A percentile compares a stretch with the other conserved stretches of the same genome.
phyloP scores from a whole-genome alignment of 331 rosid genomes.

The Pyrus hybrid region DNA sequence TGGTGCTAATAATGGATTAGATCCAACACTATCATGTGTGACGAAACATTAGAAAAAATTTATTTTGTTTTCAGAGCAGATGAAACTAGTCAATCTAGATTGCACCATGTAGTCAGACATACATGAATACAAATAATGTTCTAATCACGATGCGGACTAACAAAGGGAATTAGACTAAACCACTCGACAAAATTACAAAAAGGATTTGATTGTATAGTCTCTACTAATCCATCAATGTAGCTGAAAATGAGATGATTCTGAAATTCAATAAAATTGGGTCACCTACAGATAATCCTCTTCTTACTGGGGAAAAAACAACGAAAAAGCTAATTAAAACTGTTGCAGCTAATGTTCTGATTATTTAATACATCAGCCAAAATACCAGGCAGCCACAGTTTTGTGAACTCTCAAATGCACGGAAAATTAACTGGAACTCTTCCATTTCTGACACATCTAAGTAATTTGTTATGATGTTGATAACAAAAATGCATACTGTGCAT shows the following conservation, averaged over 20 bases:
- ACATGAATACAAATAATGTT: neutral
- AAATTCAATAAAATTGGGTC: neutral
- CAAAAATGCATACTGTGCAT: neutral
- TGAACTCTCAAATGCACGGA: neutral
- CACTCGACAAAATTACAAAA: neutral
- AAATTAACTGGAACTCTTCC: neutral
- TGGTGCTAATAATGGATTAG: conserved; percentile 5
- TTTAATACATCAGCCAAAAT: neutral
- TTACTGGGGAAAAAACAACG: neutral
- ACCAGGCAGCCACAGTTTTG: neutral
- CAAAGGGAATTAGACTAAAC: neutral
- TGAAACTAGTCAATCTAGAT: neutral
- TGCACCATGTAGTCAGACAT: neutral
- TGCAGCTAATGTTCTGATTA: neutral
- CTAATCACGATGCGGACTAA: neutral
- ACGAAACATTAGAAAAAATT: neutral
- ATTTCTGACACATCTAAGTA: neutral
- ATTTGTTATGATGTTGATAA: neutral
- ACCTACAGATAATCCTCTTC: neutral
- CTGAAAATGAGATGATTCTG: no score
- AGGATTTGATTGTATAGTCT: neutral
- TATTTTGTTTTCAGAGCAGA: neutral
- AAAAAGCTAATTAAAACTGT: no score
- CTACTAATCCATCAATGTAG: neutral
- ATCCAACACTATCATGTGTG: neutral